Conservation (phyloP, 2,329 filamentous ascomycete genomes). For the Trichoderma lentiforme region DNA sequence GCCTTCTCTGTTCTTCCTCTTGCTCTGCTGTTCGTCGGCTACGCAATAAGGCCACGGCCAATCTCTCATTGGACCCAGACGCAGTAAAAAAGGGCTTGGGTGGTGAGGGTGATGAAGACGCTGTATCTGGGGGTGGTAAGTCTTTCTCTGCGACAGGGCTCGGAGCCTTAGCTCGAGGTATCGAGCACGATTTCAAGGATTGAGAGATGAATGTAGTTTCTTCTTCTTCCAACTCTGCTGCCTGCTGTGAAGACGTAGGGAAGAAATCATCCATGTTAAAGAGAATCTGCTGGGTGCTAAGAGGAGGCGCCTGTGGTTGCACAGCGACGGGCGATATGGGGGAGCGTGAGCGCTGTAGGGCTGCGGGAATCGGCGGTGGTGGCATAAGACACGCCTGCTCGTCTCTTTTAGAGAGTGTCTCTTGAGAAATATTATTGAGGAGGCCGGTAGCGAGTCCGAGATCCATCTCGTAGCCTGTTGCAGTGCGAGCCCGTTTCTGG, state of each 20-base stretch:
- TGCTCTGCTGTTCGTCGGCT: constrained; percentile 35
- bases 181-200: constrained; percentile 2
- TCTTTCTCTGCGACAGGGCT: constrained; percentile 12
- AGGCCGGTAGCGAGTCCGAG: background rate
- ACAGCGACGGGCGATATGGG: constrained; percentile 21
- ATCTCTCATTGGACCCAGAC: constrained; percentile 35
- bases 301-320: constrained; percentile 29
- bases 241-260: constrained; percentile 54
- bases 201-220: background rate
- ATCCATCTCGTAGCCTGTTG: background rate
- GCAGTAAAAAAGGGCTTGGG: constrained; percentile 36
- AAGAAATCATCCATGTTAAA: constrained; percentile 53
- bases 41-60: constrained; percentile 34
- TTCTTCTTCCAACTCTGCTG: constrained; percentile 49
- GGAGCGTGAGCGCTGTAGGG: constrained; percentile 14
- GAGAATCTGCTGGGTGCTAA: constrained; percentile 53
- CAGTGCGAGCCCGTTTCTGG: background rate
- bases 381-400: background rate
- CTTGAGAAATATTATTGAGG: background rate
- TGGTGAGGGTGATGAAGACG: constrained; percentile 17
- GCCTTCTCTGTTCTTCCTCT: constrained; percentile 28
- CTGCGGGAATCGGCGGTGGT: constrained; percentile 6
- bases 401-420: background rate
- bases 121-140: background rate
- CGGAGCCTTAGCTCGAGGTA: constrained; percentile 1